Conservation (phyloP, 2,329 filamentous ascomycete species). For the Fusarium secorum region DNA sequence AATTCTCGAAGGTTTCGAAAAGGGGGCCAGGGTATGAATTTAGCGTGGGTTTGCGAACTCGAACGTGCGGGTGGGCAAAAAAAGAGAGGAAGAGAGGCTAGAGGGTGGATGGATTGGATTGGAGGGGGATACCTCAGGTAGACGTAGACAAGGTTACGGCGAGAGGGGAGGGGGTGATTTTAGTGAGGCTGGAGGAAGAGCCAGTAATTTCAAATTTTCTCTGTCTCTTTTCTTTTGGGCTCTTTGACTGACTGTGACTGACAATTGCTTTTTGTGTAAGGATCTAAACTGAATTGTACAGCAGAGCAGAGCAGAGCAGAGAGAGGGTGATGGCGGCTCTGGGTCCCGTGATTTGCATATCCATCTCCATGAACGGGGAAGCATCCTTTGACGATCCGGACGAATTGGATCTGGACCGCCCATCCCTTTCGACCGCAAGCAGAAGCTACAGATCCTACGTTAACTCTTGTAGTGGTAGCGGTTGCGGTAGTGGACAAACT, state of each 20-base stretch:
- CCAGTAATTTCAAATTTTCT: conserved; percentile 23
- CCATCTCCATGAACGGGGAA: conserved; percentile 38
- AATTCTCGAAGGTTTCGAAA: conserved; percentile 46
- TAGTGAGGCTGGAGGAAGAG: conserved; percentile 5
- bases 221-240: neutral
- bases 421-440: conserved; percentile 29
- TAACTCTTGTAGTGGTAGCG: neutral
- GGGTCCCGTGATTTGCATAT: conserved; percentile 37
- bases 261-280: conserved; percentile 14
- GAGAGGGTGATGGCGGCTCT: neutral
- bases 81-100: neutral
- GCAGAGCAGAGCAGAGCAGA: neutral
- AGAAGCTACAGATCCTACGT: conserved; percentile 11
- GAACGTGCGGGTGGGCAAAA: conserved; percentile 26
- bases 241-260: neutral
- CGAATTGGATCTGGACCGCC: conserved; percentile 40
- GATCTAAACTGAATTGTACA: neutral
- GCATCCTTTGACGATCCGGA: conserved; percentile 34
- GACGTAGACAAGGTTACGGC: neutral
- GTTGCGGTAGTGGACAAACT: neutral
- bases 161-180: conserved; percentile 1
- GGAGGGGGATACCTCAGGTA: neutral
- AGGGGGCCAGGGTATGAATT: conserved; percentile 37
- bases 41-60: conserved; percentile 36
- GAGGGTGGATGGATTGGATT: neutral